Conservation (phyloP, 2,329 filamentous ascomycete species). For the Trichoderma sp. region DNA sequence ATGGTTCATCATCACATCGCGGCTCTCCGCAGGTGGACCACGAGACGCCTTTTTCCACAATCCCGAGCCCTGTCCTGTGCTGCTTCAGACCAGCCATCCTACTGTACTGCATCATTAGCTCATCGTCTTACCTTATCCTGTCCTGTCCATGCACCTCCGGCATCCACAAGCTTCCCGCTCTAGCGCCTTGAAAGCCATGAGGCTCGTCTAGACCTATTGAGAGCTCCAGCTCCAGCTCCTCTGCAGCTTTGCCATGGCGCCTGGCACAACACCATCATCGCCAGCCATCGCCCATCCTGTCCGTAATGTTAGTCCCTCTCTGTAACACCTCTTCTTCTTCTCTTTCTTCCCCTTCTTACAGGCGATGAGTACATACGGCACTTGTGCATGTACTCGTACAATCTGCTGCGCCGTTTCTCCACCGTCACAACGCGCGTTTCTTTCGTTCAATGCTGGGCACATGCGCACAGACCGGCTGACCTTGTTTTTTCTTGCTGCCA, state of each 20-base stretch:
- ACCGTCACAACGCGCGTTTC: neutral
- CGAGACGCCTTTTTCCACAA: neutral
- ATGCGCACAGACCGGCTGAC: constrained; percentile 16
- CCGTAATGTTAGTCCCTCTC: neutral
- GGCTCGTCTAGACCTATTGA: neutral
- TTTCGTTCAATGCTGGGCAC: neutral
- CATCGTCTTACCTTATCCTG: neutral
- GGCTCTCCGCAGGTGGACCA: neutral
- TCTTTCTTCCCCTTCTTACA: neutral
- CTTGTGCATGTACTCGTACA: neutral
- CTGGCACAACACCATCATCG: constrained; percentile 5
- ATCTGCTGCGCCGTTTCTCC: neutral
- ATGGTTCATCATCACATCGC: neutral
- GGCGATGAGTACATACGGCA: neutral
- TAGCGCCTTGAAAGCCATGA: constrained; percentile 10
- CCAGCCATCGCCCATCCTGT: neutral
- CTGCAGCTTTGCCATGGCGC: neutral
- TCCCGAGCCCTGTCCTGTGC: neutral
- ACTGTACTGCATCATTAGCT: constrained; percentile 1
- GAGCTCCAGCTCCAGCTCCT: neutral
- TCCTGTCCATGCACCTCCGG: neutral
- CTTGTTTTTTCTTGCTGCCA: neutral
- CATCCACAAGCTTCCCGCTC: constrained; percentile 1
- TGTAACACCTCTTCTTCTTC: neutral
- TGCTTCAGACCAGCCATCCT: neutral